Evolutionary conservation across 768 basidiomycete species (phyloP).

Genomic region (Polyporus arcularius): DNA sequence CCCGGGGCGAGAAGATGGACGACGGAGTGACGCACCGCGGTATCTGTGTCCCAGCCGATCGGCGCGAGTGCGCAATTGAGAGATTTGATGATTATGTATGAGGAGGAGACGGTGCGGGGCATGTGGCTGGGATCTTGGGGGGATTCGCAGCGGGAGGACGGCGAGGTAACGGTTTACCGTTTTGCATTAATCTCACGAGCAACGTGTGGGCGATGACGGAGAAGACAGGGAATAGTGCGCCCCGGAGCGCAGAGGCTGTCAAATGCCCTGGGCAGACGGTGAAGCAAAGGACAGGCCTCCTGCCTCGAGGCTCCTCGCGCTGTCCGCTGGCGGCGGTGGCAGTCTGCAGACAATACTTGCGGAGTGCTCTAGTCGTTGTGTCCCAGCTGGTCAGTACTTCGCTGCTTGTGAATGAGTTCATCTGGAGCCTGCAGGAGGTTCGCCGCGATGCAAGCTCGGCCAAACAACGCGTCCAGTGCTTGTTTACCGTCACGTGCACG

Average conservation of each 20-base stretch:
- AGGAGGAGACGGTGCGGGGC: not conserved
- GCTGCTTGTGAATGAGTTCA: not conserved
- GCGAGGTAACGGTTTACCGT: not conserved
- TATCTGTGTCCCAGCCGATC: conserved; percentile 3
- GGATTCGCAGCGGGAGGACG: conserved; percentile 10
- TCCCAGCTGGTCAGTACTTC: too few relatives aligned
- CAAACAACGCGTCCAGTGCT: conserved; percentile 3
- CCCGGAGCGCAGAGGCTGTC: not conserved
- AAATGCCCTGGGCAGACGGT: not conserved
- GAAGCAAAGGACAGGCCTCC: not conserved
- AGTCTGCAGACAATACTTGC: not conserved
- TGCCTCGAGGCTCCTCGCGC: not conserved
- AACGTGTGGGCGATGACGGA: conserved; percentile 3
- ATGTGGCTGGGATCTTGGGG: conserved; percentile 1
- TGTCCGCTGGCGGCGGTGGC: not conserved
- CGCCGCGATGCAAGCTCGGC: not conserved
- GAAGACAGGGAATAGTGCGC: not conserved
- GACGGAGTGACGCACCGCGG: conserved; percentile 8
- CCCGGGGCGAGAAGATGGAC: not conserved
- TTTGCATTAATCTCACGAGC: not conserved
- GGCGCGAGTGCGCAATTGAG: conserved; percentile 1
- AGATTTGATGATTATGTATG: not conserved
- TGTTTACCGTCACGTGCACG: conserved; percentile 9
- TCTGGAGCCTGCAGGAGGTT: not conserved
- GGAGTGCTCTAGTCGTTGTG: too few relatives aligned